Percentiles rank a stretch among this genome's conserved stretches.
These are phyloP conservation scores for Coniochaeta ligniaria DNA, from an alignment of 2,329 filamentous ascomycete genomes.

Conservation along the genomic window DNA sequence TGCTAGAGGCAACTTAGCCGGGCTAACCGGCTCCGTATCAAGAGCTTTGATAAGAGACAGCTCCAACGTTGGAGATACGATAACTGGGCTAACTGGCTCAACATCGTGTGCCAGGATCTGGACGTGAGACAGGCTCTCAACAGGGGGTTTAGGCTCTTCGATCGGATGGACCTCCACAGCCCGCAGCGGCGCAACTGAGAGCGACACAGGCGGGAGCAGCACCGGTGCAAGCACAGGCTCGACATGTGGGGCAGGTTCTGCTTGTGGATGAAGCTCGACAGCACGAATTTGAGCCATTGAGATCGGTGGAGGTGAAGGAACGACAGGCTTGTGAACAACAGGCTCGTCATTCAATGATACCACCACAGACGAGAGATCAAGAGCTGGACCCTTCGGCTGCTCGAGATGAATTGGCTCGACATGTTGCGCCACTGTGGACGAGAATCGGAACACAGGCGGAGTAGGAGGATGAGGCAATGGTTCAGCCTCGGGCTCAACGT, in stretches of 20 bases:
- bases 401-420: constrained; percentile 16
- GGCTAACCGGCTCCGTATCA: background rate
- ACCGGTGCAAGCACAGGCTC: constrained; percentile 3
- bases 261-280: constrained; percentile 25
- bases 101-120: constrained; percentile 23
- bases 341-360: constrained; percentile 10
- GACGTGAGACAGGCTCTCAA: constrained; percentile 4
- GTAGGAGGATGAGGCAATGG: constrained; percentile 12
- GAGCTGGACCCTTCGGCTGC: constrained; percentile 2
- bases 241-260: constrained; percentile 13
- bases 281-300: constrained; percentile 22
- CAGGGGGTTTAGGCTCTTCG: constrained; percentile 9
- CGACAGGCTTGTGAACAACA: constrained; percentile 12
- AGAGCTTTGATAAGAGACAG: constrained; percentile 12
- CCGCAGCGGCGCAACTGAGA: constrained; percentile 22
- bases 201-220: constrained; percentile 13
- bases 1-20: constrained; percentile 5
- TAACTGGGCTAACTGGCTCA: constrained; percentile 12
- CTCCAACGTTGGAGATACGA: constrained; percentile 7
- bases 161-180: constrained; percentile 17
- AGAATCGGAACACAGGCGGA: constrained; percentile 9
- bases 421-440: constrained; percentile 9
- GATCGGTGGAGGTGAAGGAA: constrained; percentile 15
- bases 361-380: constrained; percentile 1
- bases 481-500: constrained; percentile 15